phyloP scores from a whole-genome alignment of 1,139 yeast genomes.

The Diutina sp. region DNA sequence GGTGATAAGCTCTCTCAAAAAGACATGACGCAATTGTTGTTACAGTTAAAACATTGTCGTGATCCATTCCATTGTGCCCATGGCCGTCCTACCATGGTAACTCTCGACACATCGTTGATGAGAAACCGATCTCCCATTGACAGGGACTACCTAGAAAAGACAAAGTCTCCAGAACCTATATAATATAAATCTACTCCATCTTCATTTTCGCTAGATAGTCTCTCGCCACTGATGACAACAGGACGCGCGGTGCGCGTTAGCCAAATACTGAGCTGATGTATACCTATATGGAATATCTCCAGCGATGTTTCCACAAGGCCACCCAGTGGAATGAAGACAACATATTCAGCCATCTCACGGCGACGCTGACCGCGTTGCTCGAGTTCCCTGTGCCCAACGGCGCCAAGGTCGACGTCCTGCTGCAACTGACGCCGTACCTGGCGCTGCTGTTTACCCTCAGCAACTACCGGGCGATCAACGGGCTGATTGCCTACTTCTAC shows the following conservation, averaged over 20 bases:
- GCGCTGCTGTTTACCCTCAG: constrained; percentile 68
- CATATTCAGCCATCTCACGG: constrained; percentile 59
- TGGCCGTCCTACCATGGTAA: constrained; percentile 68
- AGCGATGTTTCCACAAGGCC: constrained; percentile 51
- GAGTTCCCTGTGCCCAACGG: constrained; percentile 71
- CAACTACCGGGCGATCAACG: constrained; percentile 58
- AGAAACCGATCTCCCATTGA: background rate
- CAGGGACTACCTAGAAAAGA: background rate
- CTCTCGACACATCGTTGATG: constrained; percentile 18
- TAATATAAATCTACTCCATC: background rate
- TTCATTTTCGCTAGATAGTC: too few relatives aligned
- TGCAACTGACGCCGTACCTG: constrained; percentile 58
- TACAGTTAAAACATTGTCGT: constrained; percentile 30
- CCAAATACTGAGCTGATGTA: constrained; percentile 32
- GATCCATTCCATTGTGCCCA: constrained; percentile 79
- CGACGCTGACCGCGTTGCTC: constrained; percentile 56
- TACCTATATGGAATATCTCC: constrained; percentile 76
- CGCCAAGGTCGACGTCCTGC: constrained; percentile 51
- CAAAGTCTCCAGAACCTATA: background rate
- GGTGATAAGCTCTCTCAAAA: constrained; percentile 36
- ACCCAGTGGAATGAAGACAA: constrained; percentile 74
- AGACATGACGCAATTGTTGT: constrained; percentile 35
- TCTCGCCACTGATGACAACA: too few relatives aligned
- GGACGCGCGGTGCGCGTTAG: background rate
- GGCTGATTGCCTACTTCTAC: constrained; percentile 75